Conservation (phyloP, 306 rosid species). For the Quillaja saponaria region DNA sequence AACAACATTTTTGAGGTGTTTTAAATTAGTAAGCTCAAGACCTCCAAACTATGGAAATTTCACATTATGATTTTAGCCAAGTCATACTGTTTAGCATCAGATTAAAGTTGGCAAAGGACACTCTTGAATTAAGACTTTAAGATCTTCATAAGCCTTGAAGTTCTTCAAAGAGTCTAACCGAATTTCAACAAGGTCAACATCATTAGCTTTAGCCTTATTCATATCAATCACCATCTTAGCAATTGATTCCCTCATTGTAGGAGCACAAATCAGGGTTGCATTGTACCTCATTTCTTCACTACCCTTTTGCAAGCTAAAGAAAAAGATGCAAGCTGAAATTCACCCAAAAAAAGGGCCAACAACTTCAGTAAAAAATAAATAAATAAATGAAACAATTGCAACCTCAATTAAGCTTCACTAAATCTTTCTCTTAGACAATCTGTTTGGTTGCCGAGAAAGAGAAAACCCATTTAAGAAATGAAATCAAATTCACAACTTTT, state of each 20-base stretch:
- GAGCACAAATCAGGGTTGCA: slow-evolving; percentile 56
- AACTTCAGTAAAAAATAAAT: neutral
- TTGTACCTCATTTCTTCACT: slow-evolving; percentile 37
- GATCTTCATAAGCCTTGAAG: slow-evolving; percentile 47
- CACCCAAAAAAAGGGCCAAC: neutral
- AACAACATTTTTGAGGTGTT: no score
- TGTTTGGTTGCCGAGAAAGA: neutral
- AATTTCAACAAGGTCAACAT: slow-evolving; percentile 72
- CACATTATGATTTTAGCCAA: no score
- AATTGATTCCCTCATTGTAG: slow-evolving; percentile 54
- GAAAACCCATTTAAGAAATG: neutral
- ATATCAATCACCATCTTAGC: slow-evolving; percentile 48
- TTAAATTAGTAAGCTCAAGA: no score
- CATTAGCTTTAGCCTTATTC: slow-evolving; percentile 45
- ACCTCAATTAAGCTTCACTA: no score
- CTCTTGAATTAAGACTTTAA: slow-evolving; percentile 42
- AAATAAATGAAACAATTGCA: neutral
- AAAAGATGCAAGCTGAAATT: slow-evolving; percentile 47
- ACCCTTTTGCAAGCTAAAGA: slow-evolving; percentile 33
- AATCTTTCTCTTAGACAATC: no score
- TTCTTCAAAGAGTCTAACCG: slow-evolving; percentile 62
- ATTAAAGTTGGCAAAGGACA: slow-evolving; percentile 54
- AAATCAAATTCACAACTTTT: neutral
- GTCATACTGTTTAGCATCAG: neutral
- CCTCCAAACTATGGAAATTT: no score